Evolutionary conservation across 2,329 filamentous ascomycete species (phyloP), one percentile per base, ranked within the genome.

Genomic region (Dothistroma pini): DNA sequence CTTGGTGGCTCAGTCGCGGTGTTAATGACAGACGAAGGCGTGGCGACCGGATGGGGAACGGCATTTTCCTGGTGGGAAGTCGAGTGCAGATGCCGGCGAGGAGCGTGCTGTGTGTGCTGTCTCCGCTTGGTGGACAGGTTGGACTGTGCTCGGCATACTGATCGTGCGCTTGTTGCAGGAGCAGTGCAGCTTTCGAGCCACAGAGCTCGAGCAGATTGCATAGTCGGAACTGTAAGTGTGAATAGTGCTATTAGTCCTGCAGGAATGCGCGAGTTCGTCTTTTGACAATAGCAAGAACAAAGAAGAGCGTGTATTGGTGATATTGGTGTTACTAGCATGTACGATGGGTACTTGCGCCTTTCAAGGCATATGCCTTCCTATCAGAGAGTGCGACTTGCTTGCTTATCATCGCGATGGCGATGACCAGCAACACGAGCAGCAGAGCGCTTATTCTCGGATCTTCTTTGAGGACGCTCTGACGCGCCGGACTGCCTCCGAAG

Each of bases 51-150:
- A 19, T 48, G 35, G 1, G 50, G 31, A 16, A 41, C 19, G 11
- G 50, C 50, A 34, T 44, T 44, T 25, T 54, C 57, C 12, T 59
- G 51, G 21, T 51, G 44, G 4, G 50, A 53, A 8, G 57, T 59
- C 34, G 50, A 59, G 25, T 59, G 57, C 35, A 59, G 57, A 25
- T 31, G 51, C 31, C 57, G 22, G 22, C 44, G 29, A 19, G 57
- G 52, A 32, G 50, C 35, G 35, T 54, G 35, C 7, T 48, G 50
- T 54, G 49, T 29, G 22, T 54, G 50, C 57, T 59, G 57, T 35
- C 51, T 35, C 35, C 51, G 51, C 31, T 44, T 44, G 25, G 29
- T 25, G 12, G 49, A 19, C 21, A 47, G 22, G 29, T 31, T 38
- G 16, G 35, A 16, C 21, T 53, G 50, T 32, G 57, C 38, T 25